Evolutionary conservation across 495 filamentous ascomycete species (phyloP).

Genomic region (Sphaerosporella brunnea): DNA sequence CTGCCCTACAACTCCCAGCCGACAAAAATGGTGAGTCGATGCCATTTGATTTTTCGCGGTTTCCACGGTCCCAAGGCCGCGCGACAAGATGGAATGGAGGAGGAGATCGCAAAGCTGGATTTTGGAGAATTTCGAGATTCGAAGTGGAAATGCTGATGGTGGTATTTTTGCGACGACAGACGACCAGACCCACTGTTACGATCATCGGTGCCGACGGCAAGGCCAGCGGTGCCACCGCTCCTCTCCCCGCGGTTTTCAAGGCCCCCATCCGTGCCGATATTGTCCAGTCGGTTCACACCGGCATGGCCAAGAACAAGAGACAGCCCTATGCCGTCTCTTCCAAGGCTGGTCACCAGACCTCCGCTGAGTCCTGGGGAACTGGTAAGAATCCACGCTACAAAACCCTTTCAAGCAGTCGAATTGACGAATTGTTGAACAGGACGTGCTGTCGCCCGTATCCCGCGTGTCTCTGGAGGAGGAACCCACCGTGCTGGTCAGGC

Average conservation of each 20-base stretch:
- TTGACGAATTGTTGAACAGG: conserved; percentile 38
- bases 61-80: too few relatives aligned
- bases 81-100: too few relatives aligned
- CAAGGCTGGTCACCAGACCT: conserved; percentile 99
- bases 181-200: conserved; percentile 84
- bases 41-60: too few relatives aligned
- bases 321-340: conserved; percentile 99
- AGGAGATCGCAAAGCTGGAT: too few relatives aligned
- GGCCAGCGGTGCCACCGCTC: conserved; percentile 65
- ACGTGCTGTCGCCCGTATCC: conserved; percentile 99
- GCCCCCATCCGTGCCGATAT: conserved; percentile 96
- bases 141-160: conserved; percentile 6
- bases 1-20: too few relatives aligned
- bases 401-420: too few relatives aligned
- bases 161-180: conserved; percentile 38
- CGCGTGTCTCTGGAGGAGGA: conserved; percentile 99
- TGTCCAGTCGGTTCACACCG: conserved; percentile 93
- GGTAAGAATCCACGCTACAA: too few relatives aligned
- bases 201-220: conserved; percentile 85
- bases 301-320: conserved; percentile 99
- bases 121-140: too few relatives aligned
- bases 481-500: conserved; percentile 99
- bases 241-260: conserved; percentile 87
- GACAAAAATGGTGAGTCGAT: too few relatives aligned
- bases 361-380: conserved; percentile 99